phyloP scores from a whole-genome alignment of 345 rosid species.

The Citrus inodora region DNA sequence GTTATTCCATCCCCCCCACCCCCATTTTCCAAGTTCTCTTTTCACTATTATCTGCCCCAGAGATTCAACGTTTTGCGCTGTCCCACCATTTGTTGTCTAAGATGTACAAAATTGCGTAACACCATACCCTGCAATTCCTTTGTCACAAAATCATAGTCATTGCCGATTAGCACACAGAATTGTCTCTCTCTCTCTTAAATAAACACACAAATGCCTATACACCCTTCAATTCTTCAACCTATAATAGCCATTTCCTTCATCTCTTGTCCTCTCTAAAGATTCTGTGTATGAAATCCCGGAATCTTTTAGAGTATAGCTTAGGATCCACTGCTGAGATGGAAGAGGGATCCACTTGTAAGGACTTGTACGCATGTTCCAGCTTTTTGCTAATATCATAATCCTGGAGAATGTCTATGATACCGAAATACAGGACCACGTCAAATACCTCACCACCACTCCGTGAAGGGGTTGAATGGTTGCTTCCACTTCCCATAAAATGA shows the following conservation, averaged over 20 bases:
- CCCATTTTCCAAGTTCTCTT: not conserved
- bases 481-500: conserved; percentile 27
- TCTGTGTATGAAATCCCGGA: conserved; percentile 53
- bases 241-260: not conserved
- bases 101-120: not conserved
- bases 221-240: not conserved
- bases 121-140: not conserved
- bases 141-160: not conserved
- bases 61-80: not conserved
- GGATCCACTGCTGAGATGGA: conserved; percentile 77
- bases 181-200: not conserved
- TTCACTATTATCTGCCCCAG: not conserved
- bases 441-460: conserved; percentile 29
- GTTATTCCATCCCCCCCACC: not conserved
- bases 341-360: conserved; percentile 52
- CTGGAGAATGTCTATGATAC: conserved; percentile 62
- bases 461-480: conserved; percentile 20
- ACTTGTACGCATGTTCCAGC: conserved; percentile 66
- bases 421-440: conserved; percentile 58
- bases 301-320: conserved; percentile 57
- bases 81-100: conserved; percentile 1
- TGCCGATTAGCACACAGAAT: not conserved
- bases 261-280: conserved; percentile 52
- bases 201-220: not conserved
- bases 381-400: conserved; percentile 67